phyloP scores from a whole-genome alignment of 1,139 yeast species.

The Meyerozyma carpophila region DNA sequence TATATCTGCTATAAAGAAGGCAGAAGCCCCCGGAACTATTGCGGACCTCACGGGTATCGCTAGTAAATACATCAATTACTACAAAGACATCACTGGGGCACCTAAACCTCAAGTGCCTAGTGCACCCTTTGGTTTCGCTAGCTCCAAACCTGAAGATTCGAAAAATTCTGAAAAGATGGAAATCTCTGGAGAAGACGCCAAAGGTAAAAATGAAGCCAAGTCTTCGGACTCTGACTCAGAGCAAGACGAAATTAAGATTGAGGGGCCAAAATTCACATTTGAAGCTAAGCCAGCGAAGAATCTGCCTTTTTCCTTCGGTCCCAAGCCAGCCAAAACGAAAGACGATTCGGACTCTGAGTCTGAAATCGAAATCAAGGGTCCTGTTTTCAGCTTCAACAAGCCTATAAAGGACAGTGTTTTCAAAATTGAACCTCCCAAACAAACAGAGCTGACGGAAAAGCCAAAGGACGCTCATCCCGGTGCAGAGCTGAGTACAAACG shows the following conservation, averaged over 20 bases:
- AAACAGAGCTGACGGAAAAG: constrained; percentile 2
- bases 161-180: constrained; percentile 1
- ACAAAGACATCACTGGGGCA: constrained; percentile 20
- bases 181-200: too few species aligned
- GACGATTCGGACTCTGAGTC: constrained; percentile 46
- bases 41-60: constrained; percentile 56
- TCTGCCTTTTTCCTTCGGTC: constrained; percentile 54
- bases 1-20: constrained; percentile 41
- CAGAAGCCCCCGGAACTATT: constrained; percentile 41
- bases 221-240: constrained; percentile 31
- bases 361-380: constrained; percentile 60
- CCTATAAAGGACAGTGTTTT: constrained; percentile 45
- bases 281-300: constrained; percentile 47
- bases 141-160: constrained; percentile 2
- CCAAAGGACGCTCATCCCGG: constrained; percentile 3
- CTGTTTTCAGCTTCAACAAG: constrained; percentile 51
- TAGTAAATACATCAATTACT: constrained; percentile 56
- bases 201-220: constrained; percentile 6
- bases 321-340: constrained; percentile 35
- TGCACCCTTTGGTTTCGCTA: constrained; percentile 3
- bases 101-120: constrained; percentile 2
- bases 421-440: constrained; percentile 22
- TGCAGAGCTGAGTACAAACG: not conserved
- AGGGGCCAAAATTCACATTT: constrained; percentile 65
- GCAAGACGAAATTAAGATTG: constrained; percentile 39